Evolutionary conservation across 169 alveolate genomes (phyloP), one percentile per base, ranked within the genome.

Genomic region (Babesia bovis): DNA sequence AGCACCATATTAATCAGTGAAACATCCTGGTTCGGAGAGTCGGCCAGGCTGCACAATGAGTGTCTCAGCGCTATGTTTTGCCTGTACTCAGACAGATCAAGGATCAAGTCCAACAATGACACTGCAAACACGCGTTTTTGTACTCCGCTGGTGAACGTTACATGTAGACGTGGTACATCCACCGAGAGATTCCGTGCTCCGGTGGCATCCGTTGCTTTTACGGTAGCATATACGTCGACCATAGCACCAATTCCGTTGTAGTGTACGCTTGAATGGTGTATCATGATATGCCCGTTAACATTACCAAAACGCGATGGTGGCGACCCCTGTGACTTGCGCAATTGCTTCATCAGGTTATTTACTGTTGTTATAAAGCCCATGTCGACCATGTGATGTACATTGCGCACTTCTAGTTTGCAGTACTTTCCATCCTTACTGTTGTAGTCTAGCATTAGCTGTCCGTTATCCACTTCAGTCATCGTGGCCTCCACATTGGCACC

Each of bases 201-300:
- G 10, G 25, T 60, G 17, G 52, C 17, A 12, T 47, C 47, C 10
- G 12, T 28, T 21, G 47, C 32, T 15, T 45, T 45, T 2, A 47
- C 73, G 1, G 53, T 55, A 0, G 60, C 61, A 45, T 45, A 63
- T 12, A 63, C 41, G 21, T 63, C 73, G 1, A 63, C 52, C 45
- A 63, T 49, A 12, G 73, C 73, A 3, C 73, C 73, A 7, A 63
- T 4, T 0, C 73, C 73, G 26, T 12, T 33, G 13, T 63, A 25
- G 23, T 63, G 59, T 10, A 32, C 40, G 6, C 61, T 45, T n/a
- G 73, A 63, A 36, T 63, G 73, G 32, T 63, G 73, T 9, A 63
- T 33, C 73, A 63, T 63, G 19, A 63, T n/a, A 36, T 44, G 28
- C 41, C 61, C 44, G 28, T 25, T 12, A 1, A 63, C 4, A 21